Conservation (phyloP, 257 asterid species). For the Petrea volubilis region DNA sequence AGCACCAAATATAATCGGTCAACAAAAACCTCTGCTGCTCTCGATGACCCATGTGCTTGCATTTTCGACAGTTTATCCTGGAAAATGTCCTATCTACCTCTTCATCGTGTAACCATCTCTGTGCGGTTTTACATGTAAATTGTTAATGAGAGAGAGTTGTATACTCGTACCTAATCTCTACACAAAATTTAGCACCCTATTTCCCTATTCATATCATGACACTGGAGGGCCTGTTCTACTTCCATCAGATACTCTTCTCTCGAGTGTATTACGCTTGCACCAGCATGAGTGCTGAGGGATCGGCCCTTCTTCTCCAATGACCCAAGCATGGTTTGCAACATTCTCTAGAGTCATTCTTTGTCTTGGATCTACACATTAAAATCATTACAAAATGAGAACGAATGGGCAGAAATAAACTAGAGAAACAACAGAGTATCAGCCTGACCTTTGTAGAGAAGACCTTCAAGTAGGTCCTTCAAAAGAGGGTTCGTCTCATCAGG, state of each 20-base stretch:
- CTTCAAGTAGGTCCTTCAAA: constrained; percentile 75
- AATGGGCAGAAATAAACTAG: background rate
- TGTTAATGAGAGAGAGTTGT: background rate
- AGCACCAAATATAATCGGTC: no score
- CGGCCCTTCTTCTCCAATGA: constrained; percentile 72
- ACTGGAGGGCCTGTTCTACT: constrained; percentile 28
- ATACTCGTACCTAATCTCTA: constrained; percentile 8
- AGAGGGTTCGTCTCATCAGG: constrained; percentile 74
- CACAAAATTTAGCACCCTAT: constrained; percentile 22
- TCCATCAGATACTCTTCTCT: constrained; percentile 20
- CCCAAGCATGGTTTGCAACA: constrained; percentile 77
- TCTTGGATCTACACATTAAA: constrained; percentile 62
- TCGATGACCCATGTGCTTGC: no score
- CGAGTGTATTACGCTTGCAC: constrained; percentile 57
- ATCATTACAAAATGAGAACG: background rate
- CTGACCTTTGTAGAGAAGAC: constrained; percentile 95
- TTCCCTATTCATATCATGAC: constrained; percentile 9
- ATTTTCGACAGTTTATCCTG: no score
- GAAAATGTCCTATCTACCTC: no score
- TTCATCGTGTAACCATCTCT: constrained; percentile 3
- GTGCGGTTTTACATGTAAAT: no score
- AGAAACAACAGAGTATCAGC: background rate
- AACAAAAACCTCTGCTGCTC: no score
- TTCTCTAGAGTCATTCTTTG: constrained; percentile 68
- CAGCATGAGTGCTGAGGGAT: constrained; percentile 66